A percentile compares a stretch with the other conserved stretches of the same genome.
These are phyloP conservation scores for Lecanicillium sp. DNA, from an alignment of 2,329 filamentous ascomycete species.

Conservation along the genomic window DNA sequence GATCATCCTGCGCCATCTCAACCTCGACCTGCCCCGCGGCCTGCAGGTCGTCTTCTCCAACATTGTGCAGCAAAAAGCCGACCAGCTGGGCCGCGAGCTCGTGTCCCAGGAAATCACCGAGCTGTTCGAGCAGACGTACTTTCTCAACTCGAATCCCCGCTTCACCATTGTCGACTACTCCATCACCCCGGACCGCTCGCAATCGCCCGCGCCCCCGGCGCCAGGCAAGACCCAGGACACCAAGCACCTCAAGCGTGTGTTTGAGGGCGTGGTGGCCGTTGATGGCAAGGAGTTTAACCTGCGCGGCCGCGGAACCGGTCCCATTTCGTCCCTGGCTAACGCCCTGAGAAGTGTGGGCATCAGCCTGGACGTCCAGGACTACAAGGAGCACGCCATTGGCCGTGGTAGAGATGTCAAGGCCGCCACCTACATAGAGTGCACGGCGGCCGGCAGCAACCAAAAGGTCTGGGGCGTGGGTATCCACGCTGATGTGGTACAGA, in stretches of 20 bases:
- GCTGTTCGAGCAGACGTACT: conserved; percentile 86
- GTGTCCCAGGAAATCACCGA: conserved; percentile 74
- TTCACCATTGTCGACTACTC: conserved; percentile 88
- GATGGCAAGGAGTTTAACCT: conserved; percentile 75
- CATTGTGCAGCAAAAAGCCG: conserved; percentile 75
- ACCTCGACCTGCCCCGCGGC: conserved; percentile 87
- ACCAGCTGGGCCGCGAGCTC: conserved; percentile 75
- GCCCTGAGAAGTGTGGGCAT: conserved; percentile 74
- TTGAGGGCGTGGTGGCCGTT: conserved; percentile 76
- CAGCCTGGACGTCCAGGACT: conserved; percentile 84
- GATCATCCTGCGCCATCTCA: conserved; percentile 83
- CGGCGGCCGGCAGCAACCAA: conserved; percentile 54
- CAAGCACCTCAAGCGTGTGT: conserved; percentile 70
- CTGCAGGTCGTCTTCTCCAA: conserved; percentile 87
- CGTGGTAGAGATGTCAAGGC: conserved; percentile 76
- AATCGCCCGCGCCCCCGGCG: conserved; percentile 60
- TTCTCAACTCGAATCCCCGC: conserved; percentile 72
- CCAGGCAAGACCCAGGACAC: conserved; percentile 69
- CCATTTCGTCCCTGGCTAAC: conserved; percentile 80
- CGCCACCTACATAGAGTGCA: conserved; percentile 93
- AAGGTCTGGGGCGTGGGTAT: conserved; percentile 88
- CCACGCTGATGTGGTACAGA: conserved; percentile 87
- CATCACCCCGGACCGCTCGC: conserved; percentile 76
- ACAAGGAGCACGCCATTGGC: conserved; percentile 93
- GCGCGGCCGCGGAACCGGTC: conserved; percentile 77